Percentiles rank a stretch among this genome's conserved stretches.
Evolutionary conservation across 805 yeast species (phyloP).

Genomic region (Suhomyces sp.): DNA sequence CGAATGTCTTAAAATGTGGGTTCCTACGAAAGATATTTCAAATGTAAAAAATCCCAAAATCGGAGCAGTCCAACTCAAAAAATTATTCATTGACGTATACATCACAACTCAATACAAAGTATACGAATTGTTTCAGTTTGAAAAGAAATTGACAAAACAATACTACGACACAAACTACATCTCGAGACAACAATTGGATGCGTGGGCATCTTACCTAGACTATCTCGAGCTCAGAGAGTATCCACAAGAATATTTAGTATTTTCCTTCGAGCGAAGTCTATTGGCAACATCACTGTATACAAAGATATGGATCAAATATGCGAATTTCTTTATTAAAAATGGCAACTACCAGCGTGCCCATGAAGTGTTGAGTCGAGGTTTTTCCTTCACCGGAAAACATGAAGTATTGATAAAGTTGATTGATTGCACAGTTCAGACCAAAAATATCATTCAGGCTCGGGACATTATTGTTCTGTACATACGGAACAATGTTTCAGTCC

Average conservation of each 20-base stretch:
- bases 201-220: conserved; percentile 60
- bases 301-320: conserved; percentile 50
- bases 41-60: conserved; percentile 23
- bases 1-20: conserved; percentile 1
- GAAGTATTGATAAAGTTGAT: conserved; percentile 39
- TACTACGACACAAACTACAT: conserved; percentile 36
- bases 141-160: conserved; percentile 34
- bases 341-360: conserved; percentile 36
- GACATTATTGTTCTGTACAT: conserved; percentile 30
- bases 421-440: conserved; percentile 43
- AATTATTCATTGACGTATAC: conserved; percentile 51
- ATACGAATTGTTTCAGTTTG: conserved; percentile 51
- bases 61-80: conserved; percentile 40
- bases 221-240: conserved; percentile 45
- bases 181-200: conserved; percentile 48
- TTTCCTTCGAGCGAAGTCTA: conserved; percentile 50
- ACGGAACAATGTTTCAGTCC: conserved; percentile 20
- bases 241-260: conserved; percentile 22
- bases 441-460: conserved; percentile 39
- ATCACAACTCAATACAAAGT: conserved; percentile 55
- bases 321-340: conserved; percentile 39
- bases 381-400: conserved; percentile 24
- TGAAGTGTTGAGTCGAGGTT: conserved; percentile 37
- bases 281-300: conserved; percentile 46
- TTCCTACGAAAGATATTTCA: conserved; percentile 13